Conservation (phyloP, 2,329 filamentous ascomycete genomes). For the Venturia oleaginea region DNA sequence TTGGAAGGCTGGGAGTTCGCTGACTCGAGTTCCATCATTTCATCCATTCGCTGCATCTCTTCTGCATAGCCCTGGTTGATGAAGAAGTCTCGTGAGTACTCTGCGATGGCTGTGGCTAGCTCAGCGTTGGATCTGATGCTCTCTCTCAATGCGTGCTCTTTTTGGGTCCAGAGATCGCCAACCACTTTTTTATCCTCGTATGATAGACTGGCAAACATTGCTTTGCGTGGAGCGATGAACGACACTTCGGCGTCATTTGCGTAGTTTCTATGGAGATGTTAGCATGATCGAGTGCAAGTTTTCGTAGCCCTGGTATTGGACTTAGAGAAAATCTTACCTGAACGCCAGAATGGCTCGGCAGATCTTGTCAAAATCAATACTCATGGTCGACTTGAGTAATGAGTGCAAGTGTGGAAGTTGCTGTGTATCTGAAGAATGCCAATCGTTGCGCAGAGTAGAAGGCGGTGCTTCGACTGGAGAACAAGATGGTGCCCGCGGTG, state of each 20-base stretch:
- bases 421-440: not conserved
- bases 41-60: not conserved
- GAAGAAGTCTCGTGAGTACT: not conserved
- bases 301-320: no score
- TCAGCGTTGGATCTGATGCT: not conserved
- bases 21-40: not conserved
- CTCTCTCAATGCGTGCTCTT: not conserved
- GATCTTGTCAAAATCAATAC: not conserved
- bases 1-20: not conserved
- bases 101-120: not conserved
- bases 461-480: not conserved
- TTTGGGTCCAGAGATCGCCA: not conserved
- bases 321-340: not conserved
- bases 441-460: not conserved
- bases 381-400: not conserved
- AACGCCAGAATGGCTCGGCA: not conserved
- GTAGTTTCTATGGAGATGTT: not conserved
- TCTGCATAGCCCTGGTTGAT: not conserved
- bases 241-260: not conserved
- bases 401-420: not conserved
- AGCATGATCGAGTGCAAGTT: not conserved
- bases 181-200: not conserved
- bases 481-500: not conserved
- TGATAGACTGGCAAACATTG: not conserved
- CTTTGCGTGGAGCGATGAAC: slow-evolving; percentile 6